Evolutionary conservation across 257 asterid species (phyloP), one percentile per base, ranked within the genome.

Genomic region (Forsythia suspensa): DNA sequence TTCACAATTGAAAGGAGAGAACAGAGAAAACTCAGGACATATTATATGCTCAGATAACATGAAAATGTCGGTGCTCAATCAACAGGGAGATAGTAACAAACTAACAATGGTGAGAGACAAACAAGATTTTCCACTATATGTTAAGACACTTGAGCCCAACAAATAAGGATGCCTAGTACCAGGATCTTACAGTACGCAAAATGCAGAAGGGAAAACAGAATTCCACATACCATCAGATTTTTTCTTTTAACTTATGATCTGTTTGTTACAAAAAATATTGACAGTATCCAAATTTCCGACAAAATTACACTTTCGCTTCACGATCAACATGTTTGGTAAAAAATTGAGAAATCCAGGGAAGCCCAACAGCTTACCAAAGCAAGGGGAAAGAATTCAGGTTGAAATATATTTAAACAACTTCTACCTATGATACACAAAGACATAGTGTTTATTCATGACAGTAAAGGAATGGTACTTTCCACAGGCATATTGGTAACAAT

Each of bases 1-100:
- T 76, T 43, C 43, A 44, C 52, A 71, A 48, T 8, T 77, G 20
- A 68, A 83, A 75, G 43, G 37, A 44, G 34, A 42, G 36, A 34
- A 63, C 39, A 24, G 38, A 29, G 39, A 21, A 63, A 63, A 29
- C 40, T 24, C 13, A 68, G 16, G 65, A 65, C 73, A 76, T 63
- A 71, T 39, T 61, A 21, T 20, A 24, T 63, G 70, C 4, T 29
- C 39, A 24, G 7, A 24, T 29, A 63, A 39, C 40, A 3, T 24
- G 70, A 24, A 34, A 63, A n/a, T n/a, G 37, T 1, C 8, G 0
- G 70, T 63, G 70, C 6, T 20, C 11, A 9, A 63, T 24, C 39
- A 63, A 9, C 39, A 3, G 38, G 24, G 24, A 63, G 36, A 57
- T 6, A 57, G 34, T 5, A n/a, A 57, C 51, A 43, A 43, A 43